These are phyloP conservation scores for Saposhnikovia divaricata DNA, from an alignment of 129 eudicot species.

Conservation along the genomic window DNA sequence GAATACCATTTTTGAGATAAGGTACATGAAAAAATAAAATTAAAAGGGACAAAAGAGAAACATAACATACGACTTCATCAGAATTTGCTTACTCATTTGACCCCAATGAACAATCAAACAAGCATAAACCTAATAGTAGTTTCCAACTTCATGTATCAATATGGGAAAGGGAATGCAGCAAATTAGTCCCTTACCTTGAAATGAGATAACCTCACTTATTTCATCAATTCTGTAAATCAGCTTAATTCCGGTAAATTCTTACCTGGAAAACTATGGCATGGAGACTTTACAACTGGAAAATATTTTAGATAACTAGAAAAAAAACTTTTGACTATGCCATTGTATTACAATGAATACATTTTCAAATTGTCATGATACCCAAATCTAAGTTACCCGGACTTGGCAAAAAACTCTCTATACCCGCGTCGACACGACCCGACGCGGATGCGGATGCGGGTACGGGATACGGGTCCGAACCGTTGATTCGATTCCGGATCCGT, in stretches of 20 bases:
- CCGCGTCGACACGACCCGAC: too few relatives aligned
- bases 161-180: background rate
- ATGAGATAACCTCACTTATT: too few relatives aligned
- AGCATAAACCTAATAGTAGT: background rate
- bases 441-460: too few relatives aligned
- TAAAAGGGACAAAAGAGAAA: too few relatives aligned
- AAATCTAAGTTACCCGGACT: too few relatives aligned
- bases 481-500: too few relatives aligned
- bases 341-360: background rate
- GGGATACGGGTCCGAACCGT: too few relatives aligned
- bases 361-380: background rate
- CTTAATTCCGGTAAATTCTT: background rate
- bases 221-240: too few relatives aligned
- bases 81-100: background rate
- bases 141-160: background rate
- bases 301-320: background rate
- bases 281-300: background rate
- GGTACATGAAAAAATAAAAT: background rate
- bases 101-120: background rate
- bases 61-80: background rate
- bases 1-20: background rate
- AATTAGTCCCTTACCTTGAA: background rate
- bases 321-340: background rate
- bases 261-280: background rate
- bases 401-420: too few relatives aligned